These are phyloP conservation scores for Kazachstania kunashirensis DNA, from an alignment of 805 yeast genomes.

Conservation along the genomic window DNA sequence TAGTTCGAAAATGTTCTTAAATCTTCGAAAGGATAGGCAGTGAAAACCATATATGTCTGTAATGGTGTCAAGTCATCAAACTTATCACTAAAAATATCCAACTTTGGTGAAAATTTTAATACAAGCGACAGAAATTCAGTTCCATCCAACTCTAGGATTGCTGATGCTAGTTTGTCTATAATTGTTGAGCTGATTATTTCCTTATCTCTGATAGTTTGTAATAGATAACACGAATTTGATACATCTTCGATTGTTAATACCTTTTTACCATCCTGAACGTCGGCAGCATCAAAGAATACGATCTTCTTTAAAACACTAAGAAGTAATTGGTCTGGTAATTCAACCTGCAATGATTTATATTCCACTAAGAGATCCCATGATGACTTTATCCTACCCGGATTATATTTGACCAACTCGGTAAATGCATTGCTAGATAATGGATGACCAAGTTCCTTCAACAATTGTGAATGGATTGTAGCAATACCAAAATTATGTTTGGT, in stretches of 20 bases:
- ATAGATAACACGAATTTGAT: constrained; percentile 18
- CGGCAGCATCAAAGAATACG: constrained; percentile 32
- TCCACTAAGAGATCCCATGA: constrained; percentile 39
- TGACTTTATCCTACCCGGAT: constrained; percentile 46
- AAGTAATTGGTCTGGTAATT: constrained; percentile 20
- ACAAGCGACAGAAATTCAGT: constrained; percentile 10
- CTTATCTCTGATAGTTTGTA: constrained; percentile 13
- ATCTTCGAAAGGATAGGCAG: constrained; percentile 7
- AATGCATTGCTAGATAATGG: constrained; percentile 19
- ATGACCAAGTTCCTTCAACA: constrained; percentile 17
- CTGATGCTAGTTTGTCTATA: constrained; percentile 9
- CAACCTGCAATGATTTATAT: constrained; percentile 10
- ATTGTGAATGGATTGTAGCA: constrained; percentile 25
- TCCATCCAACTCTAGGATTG: constrained; percentile 11
- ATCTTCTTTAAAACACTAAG: constrained; percentile 30
- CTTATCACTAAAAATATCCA: constrained; percentile 8
- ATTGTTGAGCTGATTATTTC: constrained; percentile 5
- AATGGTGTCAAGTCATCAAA: constrained; percentile 11
- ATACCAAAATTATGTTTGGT: constrained; percentile 26
- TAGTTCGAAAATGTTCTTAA: constrained; percentile 6
- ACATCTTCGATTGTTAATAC: constrained; percentile 14
- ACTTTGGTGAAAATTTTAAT: constrained; percentile 6
- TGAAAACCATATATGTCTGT: constrained; percentile 13
- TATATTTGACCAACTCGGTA: constrained; percentile 31
- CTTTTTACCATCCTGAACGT: constrained; percentile 27